These are phyloP conservation scores for Sphagnum fallax DNA, from an alignment of 228 moss, liverwort and hornwort genomes.

Conservation along the genomic window DNA sequence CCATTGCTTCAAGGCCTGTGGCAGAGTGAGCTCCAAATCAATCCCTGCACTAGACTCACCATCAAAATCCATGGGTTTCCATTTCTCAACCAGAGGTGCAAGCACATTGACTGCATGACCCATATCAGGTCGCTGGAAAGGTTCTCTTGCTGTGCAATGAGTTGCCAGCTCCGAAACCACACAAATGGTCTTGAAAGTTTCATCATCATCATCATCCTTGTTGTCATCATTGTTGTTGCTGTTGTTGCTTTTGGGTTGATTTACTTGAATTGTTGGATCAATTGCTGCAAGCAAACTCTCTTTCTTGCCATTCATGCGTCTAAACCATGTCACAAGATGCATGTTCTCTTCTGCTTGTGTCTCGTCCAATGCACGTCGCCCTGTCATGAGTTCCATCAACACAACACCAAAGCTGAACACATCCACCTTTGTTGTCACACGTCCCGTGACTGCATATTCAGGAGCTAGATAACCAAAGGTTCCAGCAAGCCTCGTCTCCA, in stretches of 20 bases:
- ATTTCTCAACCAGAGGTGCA: constrained; percentile 73
- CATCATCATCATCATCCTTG: constrained; percentile 8
- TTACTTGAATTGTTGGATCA: constrained; percentile 47
- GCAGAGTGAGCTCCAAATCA: constrained; percentile 48
- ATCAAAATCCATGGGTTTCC: constrained; percentile 77
- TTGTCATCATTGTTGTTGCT: no score
- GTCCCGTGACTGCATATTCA: constrained; percentile 97
- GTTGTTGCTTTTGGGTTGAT: constrained; percentile 8
- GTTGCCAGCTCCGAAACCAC: constrained; percentile 76
- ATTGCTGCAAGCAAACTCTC: constrained; percentile 56
- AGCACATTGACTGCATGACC: constrained; percentile 80
- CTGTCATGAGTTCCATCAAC: constrained; percentile 90
- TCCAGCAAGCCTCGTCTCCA: constrained; percentile 86
- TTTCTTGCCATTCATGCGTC: constrained; percentile 61
- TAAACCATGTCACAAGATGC: constrained; percentile 97
- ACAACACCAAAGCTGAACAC: constrained; percentile 97
- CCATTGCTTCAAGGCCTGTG: constrained; percentile 54
- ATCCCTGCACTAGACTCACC: constrained; percentile 56
- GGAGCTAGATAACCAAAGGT: constrained; percentile 99
- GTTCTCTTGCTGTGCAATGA: constrained; percentile 82
- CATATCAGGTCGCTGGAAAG: constrained; percentile 95
- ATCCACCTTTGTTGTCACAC: constrained; percentile 92
- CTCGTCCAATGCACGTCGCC: constrained; percentile 78
- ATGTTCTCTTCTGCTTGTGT: constrained; percentile 85
- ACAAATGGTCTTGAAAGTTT: constrained; percentile 50